Base-by-base conservation (phyloP, 805 yeast genomes). In the Tetrapisispora iriomotensis region DNA sequence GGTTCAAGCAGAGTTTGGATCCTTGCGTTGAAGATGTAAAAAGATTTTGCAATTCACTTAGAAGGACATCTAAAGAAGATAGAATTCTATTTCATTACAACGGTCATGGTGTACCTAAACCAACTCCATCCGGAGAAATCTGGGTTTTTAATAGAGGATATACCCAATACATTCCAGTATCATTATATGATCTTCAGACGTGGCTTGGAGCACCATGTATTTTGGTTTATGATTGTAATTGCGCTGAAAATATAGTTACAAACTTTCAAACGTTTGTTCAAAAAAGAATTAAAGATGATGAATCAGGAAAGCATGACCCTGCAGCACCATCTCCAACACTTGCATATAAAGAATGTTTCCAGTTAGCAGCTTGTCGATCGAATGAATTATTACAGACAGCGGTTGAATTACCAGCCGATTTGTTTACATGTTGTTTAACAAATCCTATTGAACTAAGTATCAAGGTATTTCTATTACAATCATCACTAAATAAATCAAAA, bases 141-240 rank as follows among this genome's bases (percentile, higher is more conserved):
- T 92, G 98, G 98, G 97, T 92, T 9, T 92, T 92, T 66, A 92
- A 92, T 60, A 69, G 96, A 48, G 95, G 95, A 1, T 92, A 88
- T 58, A 92, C 98, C 1, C 98, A 92, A 63, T 92, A 92, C 58
- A 92, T 92, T 42, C 98, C 98, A 1, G 92, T 92, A 1, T 84
- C 95, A 8, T 64, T 92, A n/a, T 87, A 84, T 60, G 98, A 92
- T 54, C 66, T 92, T 35, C 98, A 92, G 53, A 80, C 94, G 4
- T 92, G 98, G 98, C 66, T 92, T 9, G 98, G 98, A 8, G 96
- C 96, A 1, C 98, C 98, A 0, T 90, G 94, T 39, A 82, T 92
- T 15, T 88, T 82, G 61, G 96, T 90, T 32, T 87, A 82, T 60
- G 98, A 92, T 63, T 87, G 97, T 58, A 84, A 81, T 51, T 82